phyloP scores from a whole-genome alignment of 148 eudicot genomes.

The Arctostaphylos glauca region DNA sequence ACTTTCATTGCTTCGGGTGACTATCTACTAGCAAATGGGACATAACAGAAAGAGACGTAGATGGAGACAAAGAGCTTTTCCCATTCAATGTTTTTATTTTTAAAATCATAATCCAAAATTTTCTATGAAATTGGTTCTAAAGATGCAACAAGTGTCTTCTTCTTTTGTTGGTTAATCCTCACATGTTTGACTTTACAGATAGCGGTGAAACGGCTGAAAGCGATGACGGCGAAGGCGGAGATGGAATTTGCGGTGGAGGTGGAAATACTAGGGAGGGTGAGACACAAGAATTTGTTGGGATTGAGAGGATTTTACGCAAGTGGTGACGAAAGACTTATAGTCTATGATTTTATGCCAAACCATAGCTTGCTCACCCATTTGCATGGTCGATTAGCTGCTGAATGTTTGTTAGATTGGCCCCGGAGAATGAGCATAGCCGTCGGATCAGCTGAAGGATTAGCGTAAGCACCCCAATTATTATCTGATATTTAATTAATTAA shows the following conservation, averaged over 20 bases:
- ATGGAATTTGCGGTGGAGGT: constrained; percentile 55
- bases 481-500: too few relatives aligned
- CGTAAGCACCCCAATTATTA: constrained; percentile 32
- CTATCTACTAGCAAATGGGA: too few relatives aligned
- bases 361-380: constrained; percentile 45
- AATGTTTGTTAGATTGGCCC: constrained; percentile 39
- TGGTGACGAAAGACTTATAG: constrained; percentile 49
- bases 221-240: constrained; percentile 41
- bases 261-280: constrained; percentile 49
- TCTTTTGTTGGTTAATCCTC: too few relatives aligned
- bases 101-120: too few relatives aligned
- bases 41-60: too few relatives aligned
- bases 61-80: too few relatives aligned
- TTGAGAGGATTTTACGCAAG: constrained; percentile 46
- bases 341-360: constrained; percentile 56
- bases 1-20: too few relatives aligned
- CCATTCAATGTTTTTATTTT: too few relatives aligned
- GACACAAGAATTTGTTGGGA: constrained; percentile 44
- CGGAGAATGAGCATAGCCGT: constrained; percentile 33
- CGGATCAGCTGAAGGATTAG: constrained; percentile 44
- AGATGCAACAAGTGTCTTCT: too few relatives aligned
- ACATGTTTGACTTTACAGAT: constrained; percentile 25
- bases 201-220: constrained; percentile 46
- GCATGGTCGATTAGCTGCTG: constrained; percentile 42
- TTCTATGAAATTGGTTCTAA: too few relatives aligned